Percentiles rank a stretch among this genome's conserved stretches.
These are phyloP conservation scores for Chlamydomonas reinhardtii DNA, from an alignment of 163 green algal species.

Conservation along the genomic window DNA sequence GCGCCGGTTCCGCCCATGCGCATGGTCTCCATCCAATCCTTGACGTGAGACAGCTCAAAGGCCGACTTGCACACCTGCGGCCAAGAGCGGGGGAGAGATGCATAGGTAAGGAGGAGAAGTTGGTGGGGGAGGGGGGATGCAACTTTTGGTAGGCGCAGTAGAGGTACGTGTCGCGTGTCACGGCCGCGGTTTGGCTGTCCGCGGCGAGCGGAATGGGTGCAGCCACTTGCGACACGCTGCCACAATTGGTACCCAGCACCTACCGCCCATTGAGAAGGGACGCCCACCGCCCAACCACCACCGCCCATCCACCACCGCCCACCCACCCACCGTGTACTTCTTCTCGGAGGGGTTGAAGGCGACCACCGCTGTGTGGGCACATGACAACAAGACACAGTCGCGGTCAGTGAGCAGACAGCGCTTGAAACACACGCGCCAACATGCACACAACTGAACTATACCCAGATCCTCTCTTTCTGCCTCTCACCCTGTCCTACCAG, in stretches of 20 bases:
- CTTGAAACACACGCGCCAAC: too few relatives aligned
- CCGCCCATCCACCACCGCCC: too few relatives aligned
- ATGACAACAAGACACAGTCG: constrained; percentile 66
- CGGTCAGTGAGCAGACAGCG: background rate
- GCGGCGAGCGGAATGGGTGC: too few relatives aligned
- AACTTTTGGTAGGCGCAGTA: background rate
- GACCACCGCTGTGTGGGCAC: constrained; percentile 83
- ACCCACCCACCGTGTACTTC: constrained; percentile 72
- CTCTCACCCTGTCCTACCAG: too few relatives aligned
- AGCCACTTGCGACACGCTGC: too few relatives aligned
- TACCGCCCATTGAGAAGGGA: too few relatives aligned
- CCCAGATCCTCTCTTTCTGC: too few relatives aligned
- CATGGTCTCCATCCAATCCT: constrained; percentile 55
- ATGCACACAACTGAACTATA: too few relatives aligned
- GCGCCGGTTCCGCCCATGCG: constrained; percentile 16
- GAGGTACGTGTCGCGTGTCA: too few relatives aligned
- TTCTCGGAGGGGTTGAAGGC: constrained; percentile 83
- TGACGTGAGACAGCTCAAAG: constrained; percentile 69
- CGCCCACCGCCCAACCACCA: too few relatives aligned
- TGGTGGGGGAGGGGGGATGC: background rate
- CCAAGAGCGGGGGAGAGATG: background rate
- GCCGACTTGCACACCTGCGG: constrained; percentile 49
- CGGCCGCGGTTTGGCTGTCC: too few relatives aligned
- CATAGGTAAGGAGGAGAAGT: background rate
- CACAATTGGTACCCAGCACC: too few relatives aligned